phyloP scores from a whole-genome alignment of 768 basidiomycete genomes.

The Nidularia sp. region DNA sequence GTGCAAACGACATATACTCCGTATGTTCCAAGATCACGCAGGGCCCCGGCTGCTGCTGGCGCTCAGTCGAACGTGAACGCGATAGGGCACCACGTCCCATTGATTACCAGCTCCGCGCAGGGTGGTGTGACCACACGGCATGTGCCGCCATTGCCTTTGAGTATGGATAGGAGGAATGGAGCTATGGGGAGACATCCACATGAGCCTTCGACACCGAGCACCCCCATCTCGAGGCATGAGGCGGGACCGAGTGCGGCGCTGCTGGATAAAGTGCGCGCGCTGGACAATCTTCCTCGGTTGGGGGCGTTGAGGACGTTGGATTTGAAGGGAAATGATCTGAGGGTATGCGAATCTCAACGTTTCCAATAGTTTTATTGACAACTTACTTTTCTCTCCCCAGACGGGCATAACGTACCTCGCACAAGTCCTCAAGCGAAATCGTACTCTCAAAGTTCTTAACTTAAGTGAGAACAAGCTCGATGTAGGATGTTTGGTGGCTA shows the following conservation, averaged over 20 bases:
- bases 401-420: conserved; percentile 86
- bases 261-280: conserved; percentile 83
- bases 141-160: neutral
- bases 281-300: conserved; percentile 81
- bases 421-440: conserved; percentile 93
- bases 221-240: conserved; percentile 26
- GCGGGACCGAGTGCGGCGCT: conserved; percentile 69
- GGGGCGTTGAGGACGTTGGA: conserved; percentile 88
- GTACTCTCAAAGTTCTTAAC: conserved; percentile 92
- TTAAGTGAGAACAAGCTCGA: conserved; percentile 94
- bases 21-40: conserved; percentile 67
- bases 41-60: conserved; percentile 34
- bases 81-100: conserved; percentile 46
- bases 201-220: neutral
- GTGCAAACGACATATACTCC: conserved; percentile 80
- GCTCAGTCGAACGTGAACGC: conserved; percentile 39
- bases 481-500: conserved; percentile 65
- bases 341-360: conserved; percentile 47
- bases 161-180: too few species aligned
- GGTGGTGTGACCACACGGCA: conserved; percentile 49
- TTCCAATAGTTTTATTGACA: too few species aligned
- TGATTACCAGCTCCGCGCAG: conserved; percentile 64
- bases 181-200: too few species aligned
- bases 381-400: conserved; percentile 13
- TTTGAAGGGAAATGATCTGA: conserved; percentile 87